Conservation (phyloP, 106 monocot genomes). For the Allium cepa region DNA sequence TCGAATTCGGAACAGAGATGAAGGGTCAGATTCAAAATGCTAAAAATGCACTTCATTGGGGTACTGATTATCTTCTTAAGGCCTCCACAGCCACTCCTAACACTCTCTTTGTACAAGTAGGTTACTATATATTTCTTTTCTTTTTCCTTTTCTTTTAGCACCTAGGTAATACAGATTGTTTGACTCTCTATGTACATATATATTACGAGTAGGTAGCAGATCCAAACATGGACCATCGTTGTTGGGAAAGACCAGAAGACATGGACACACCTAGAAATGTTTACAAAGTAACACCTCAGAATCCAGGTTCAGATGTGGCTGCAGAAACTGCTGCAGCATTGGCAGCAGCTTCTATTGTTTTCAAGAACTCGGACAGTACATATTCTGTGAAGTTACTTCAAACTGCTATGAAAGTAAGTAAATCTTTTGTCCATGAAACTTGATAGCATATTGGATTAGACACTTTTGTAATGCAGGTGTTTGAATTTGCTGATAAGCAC, state of each 20-base stretch:
- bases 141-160: not conserved
- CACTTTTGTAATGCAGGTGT: conserved; percentile 34
- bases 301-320: conserved; percentile 72
- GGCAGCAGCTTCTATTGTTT: conserved; percentile 63
- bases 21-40: conserved; percentile 42
- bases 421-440: not conserved
- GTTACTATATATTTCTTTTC: not conserved
- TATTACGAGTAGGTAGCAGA: conserved; percentile 48
- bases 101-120: conserved; percentile 46
- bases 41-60: conserved; percentile 52
- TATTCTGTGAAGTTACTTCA: conserved; percentile 59
- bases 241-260: conserved; percentile 91
- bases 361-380: conserved; percentile 30
- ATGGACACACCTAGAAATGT: conserved; percentile 73
- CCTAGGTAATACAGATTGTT: not conserved
- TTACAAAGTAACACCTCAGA: conserved; percentile 50
- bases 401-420: conserved; percentile 54
- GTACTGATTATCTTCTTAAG: conserved; percentile 69
- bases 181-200: no score
- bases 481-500: conserved; percentile 60
- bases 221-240: conserved; percentile 51
- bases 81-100: conserved; percentile 47
- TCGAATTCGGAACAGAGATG: conserved; percentile 57
- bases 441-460: conserved; percentile 24
- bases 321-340: conserved; percentile 73